Base-by-base conservation (phyloP, 1,284 basidiomycete species). In the Marasmius oreades region DNA sequence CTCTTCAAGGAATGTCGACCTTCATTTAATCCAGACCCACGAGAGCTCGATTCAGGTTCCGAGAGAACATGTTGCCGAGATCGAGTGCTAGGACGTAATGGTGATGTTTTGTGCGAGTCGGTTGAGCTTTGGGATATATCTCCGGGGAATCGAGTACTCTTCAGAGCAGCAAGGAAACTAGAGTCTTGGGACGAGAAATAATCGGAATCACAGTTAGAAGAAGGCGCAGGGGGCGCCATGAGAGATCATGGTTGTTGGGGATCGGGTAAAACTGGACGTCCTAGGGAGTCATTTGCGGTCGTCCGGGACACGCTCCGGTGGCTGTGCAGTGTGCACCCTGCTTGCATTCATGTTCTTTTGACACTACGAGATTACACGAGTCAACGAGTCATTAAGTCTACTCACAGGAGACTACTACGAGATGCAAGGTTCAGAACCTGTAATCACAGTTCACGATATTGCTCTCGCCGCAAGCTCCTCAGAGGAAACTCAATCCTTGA, bases 171-270 rank as follows among this genome's bases (percentile, higher is more conserved):
- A 18, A 86, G 63, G 57, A 85, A 85, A 11, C 75, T 74, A 4
- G 81, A 71, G 59, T 85, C 80, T 51, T 86, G 80, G 36, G 79
- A 71, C 43, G 78, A 79, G 60, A 77, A 85, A 62, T 83, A 81
- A 61, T 84, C 81, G 0, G 82, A 81, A 4, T 82, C 84, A 42
- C 53, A 54, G 43, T 51, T 56, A 34, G 44, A 43, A 22, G 55
- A 51, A 24, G 58, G 52, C 33, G 23, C 51, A 42, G 31, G 26
- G 22, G 43, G 14, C 23, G 46, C 46, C 54, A 51, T 58, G 24
- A 33, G 14, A 50, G 36, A 18, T 31, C 54, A 55, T 51, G 26
- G 48, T 55, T n/a, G 28, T 31, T 31, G 28, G 28, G 4, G 28
- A 10, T 10, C 4, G 28, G 28, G 28, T 31, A 31, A 31, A 5